A percentile compares a stretch with the other conserved stretches of the same genome.
These are phyloP conservation scores for Dendrothele bispora DNA, from an alignment of 768 basidiomycete genomes.

Conservation along the genomic window DNA sequence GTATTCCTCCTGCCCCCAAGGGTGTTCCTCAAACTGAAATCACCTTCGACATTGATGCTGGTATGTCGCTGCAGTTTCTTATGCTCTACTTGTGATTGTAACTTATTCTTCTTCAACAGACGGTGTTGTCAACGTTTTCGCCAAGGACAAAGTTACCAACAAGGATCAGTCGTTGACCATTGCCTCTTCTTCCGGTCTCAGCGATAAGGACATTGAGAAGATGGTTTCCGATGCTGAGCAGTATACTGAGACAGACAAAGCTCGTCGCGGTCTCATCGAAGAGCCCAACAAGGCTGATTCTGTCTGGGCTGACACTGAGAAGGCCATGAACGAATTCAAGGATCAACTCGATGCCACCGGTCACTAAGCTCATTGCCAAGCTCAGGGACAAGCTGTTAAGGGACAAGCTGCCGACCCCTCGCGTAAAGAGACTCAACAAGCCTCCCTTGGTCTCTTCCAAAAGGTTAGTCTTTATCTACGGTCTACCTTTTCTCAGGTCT, in stretches of 20 bases:
- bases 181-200: constrained; percentile 94
- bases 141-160: constrained; percentile 89
- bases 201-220: constrained; percentile 93
- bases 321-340: constrained; percentile 97
- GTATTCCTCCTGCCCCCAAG: constrained; percentile 87
- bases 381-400: constrained; percentile 84
- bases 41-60: constrained; percentile 96
- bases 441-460: constrained; percentile 95
- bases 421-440: constrained; percentile 89
- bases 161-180: constrained; percentile 98
- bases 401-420: constrained; percentile 84
- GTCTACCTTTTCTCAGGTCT: too few species aligned
- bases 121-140: constrained; percentile 96
- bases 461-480: constrained; percentile 60
- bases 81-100: neutral
- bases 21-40: constrained; percentile 86
- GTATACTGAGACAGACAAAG: constrained; percentile 92
- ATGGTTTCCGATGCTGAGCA: constrained; percentile 96
- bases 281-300: constrained; percentile 97
- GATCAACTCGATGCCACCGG: constrained; percentile 87
- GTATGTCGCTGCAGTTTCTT: constrained; percentile 42
- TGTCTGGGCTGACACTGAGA: constrained; percentile 92
- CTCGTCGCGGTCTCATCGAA: constrained; percentile 85
- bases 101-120: constrained; percentile 40
- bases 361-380: constrained; percentile 81